phyloP scores from a whole-genome alignment of 2,329 filamentous ascomycete genomes.

The Tolypocladium sp. region DNA sequence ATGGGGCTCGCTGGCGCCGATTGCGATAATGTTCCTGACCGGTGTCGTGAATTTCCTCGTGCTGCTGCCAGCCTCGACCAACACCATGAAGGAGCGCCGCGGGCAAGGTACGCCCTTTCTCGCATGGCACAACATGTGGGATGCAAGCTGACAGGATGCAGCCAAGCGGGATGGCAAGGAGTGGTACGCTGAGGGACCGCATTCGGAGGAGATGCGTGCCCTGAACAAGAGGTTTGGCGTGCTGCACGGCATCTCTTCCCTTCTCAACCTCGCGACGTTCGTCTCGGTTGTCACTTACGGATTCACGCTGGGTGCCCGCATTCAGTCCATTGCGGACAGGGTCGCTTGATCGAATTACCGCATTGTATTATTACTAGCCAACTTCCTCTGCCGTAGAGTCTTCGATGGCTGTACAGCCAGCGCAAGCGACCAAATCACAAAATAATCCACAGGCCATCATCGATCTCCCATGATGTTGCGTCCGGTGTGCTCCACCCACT shows the following conservation, averaged over 20 bases:
- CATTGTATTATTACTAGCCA: background rate
- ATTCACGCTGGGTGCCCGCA: conserved; percentile 56
- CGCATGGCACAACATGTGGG: background rate
- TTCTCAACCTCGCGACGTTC: conserved; percentile 68
- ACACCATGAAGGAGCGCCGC: conserved; percentile 65
- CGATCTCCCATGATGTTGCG: background rate
- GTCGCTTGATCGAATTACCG: background rate
- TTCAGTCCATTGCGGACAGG: conserved; percentile 33
- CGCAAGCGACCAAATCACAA: background rate
- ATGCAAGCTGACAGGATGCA: conserved; percentile 18
- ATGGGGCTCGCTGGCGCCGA: conserved; percentile 56
- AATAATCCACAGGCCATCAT: too few relatives aligned
- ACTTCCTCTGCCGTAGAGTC: background rate
- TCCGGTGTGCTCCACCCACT: too few relatives aligned
- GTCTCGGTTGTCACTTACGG: conserved; percentile 69
- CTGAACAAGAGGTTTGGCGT: conserved; percentile 72
- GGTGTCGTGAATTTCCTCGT: conserved; percentile 62
- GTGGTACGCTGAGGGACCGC: conserved; percentile 67
- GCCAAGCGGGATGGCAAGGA: conserved; percentile 87
- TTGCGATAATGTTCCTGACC: conserved; percentile 61
- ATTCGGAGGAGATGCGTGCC: conserved; percentile 74
- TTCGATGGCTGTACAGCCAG: background rate
- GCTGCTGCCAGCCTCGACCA: conserved; percentile 66
- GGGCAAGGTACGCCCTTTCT: conserved; percentile 53
- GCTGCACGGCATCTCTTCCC: conserved; percentile 72